Evolutionary conservation across 73 alveolate genomes (phyloP).

Genomic region (Urostyla sp.): DNA sequence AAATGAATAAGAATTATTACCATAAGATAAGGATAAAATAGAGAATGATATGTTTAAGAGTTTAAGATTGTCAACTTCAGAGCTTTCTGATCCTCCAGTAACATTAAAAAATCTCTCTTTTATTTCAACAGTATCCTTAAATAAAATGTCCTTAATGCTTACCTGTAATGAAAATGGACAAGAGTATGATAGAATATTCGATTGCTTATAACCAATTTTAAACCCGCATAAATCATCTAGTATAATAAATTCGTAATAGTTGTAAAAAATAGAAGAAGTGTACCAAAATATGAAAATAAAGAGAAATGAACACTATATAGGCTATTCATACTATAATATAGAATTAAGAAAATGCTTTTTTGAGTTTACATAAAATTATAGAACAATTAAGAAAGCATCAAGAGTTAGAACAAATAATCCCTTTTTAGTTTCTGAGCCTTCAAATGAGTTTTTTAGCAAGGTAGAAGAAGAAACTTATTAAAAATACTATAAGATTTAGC

Average conservation of each 20-base stretch:
- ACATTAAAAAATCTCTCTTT: conserved; percentile 12
- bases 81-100: background rate
- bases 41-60: background rate
- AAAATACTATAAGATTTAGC: background rate
- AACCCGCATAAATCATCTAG: background rate
- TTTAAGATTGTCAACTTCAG: background rate
- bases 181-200: background rate
- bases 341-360: background rate
- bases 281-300: background rate
- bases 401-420: background rate
- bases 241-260: no score
- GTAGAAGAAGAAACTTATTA: background rate
- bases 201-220: background rate
- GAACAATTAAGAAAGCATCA: background rate
- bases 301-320: conserved; percentile 18
- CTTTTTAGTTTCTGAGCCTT: no score
- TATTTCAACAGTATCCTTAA: background rate
- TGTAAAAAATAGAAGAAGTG: no score
- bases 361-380: no score
- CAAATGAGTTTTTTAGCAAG: no score
- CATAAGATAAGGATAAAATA: background rate
- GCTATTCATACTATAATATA: conserved; percentile 29
- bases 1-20: background rate
- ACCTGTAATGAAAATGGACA: background rate
- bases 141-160: background rate